phyloP scores from a whole-genome alignment of 192 early-diverging fungal genomes.

The Coemansia sp. region DNA sequence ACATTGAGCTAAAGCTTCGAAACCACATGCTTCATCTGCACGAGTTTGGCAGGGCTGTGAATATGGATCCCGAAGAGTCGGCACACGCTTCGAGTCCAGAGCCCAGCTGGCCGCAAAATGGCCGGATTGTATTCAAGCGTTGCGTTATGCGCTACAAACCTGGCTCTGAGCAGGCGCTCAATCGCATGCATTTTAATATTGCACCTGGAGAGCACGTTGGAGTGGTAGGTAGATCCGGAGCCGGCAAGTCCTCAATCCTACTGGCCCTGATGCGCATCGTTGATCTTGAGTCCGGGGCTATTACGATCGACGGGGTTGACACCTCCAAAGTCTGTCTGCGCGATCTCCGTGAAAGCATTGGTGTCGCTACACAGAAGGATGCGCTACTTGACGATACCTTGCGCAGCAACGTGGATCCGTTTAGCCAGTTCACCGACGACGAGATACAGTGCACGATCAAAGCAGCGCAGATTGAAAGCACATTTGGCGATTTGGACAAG shows the following conservation, averaged over 20 bases:
- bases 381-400: constrained; percentile 53
- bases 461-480: constrained; percentile 59
- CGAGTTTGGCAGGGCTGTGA: constrained; percentile 16
- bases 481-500: constrained; percentile 50
- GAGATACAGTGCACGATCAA: constrained; percentile 67
- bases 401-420: constrained; percentile 85
- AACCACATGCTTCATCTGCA: constrained; percentile 20
- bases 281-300: constrained; percentile 65
- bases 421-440: constrained; percentile 68
- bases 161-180: constrained; percentile 37
- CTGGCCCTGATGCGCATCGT: constrained; percentile 77
- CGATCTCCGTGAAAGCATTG: constrained; percentile 71
- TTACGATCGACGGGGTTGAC: constrained; percentile 74
- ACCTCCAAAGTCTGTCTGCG: constrained; percentile 66
- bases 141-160: constrained; percentile 24
- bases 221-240: constrained; percentile 60
- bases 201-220: constrained; percentile 48
- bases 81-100: neutral
- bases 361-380: constrained; percentile 77
- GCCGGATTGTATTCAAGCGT: constrained; percentile 16
- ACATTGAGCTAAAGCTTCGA: neutral
- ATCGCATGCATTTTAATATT: constrained; percentile 48
- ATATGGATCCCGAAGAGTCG: constrained; percentile 15
- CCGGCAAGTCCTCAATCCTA: constrained; percentile 80
- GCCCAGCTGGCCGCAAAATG: constrained; percentile 9